Evolutionary conservation across 371 early-diverging fungal genomes (phyloP), one percentile per base, ranked within the genome.

Genomic region (Apophysomyces elegans): DNA sequence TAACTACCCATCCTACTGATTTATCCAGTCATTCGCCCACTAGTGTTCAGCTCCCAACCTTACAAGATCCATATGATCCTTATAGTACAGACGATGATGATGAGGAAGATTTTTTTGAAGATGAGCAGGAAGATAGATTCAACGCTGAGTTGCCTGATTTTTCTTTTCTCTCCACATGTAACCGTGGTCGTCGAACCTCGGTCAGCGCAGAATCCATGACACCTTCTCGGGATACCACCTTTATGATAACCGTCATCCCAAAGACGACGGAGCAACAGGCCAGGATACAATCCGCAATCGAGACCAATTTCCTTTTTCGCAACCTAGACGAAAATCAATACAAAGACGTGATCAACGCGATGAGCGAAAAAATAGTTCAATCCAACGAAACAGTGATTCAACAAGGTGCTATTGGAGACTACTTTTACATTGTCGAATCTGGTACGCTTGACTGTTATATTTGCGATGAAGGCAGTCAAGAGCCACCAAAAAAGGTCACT

Each of bases 151-250:
- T 62, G 16, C 61, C 63, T 7, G 16, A 56, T 26, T 59, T 59
- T 9, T 59, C 63, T 7, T 26, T 66, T n/a, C 63, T 62, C 8
- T 59, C 66, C 4, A n/a, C 63, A 14, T 65, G 63, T 41, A 62
- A 63, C 26, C 60, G 59, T 4, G 63, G 54, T 18, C 65, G 99
- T 37, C 94, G 99, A 64, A 92, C 94, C 37, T 95, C 95, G 16
- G 97, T 99, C 62, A 92, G 93, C 59, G 97, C 99, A 35, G 97
- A 97, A 78, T 95, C 96, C 45, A 95, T 98, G 93, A 90, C 93
- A 13, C 97, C 98, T 11, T 88, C 90, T 37, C 83, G 39, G 44
- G 44, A 89, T 62, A 84, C 77, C 21, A 88, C 89, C 66, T 93
- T 85, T 72, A 88, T 87, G 54, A 91, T 91, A 70, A 84, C 88